phyloP scores from a whole-genome alignment of 2,329 filamentous ascomycete species.

The Claviceps sp. region DNA sequence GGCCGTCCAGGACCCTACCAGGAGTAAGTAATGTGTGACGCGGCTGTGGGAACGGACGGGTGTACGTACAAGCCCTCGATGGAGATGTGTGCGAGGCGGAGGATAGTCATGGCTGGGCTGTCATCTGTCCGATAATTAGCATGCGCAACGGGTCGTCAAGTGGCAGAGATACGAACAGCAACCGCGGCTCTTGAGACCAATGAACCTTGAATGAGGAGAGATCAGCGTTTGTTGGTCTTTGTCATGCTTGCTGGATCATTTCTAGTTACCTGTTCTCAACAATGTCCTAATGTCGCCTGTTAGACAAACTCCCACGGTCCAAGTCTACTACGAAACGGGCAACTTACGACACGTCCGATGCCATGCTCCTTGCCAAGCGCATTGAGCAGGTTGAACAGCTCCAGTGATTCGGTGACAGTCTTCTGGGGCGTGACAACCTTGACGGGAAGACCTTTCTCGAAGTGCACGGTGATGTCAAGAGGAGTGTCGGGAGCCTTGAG shows the following conservation, averaged over 20 bases:
- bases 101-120: constrained; percentile 2
- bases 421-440: background rate
- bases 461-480: background rate
- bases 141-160: background rate
- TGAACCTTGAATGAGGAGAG: background rate
- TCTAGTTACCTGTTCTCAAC: constrained; percentile 1
- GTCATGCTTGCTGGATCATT: background rate
- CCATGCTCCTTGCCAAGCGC: background rate
- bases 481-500: constrained; percentile 1
- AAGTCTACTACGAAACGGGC: no score
- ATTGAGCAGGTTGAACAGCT: background rate
- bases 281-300: background rate
- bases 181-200: constrained; percentile 1
- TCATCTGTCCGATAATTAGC: background rate
- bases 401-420: constrained; percentile 2
- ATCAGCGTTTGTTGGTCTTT: background rate
- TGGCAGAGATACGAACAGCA: background rate
- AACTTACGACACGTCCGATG: constrained; percentile 1
- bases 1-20: background rate
- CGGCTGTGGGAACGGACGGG: background rate
- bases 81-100: background rate
- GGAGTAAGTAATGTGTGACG: background rate
- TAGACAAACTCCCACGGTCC: background rate
- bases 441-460: constrained; percentile 1
- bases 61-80: constrained; percentile 2